These are phyloP conservation scores for Raffaelea ambrosiae DNA, from an alignment of 2,329 filamentous ascomycete species.

Conservation along the genomic window DNA sequence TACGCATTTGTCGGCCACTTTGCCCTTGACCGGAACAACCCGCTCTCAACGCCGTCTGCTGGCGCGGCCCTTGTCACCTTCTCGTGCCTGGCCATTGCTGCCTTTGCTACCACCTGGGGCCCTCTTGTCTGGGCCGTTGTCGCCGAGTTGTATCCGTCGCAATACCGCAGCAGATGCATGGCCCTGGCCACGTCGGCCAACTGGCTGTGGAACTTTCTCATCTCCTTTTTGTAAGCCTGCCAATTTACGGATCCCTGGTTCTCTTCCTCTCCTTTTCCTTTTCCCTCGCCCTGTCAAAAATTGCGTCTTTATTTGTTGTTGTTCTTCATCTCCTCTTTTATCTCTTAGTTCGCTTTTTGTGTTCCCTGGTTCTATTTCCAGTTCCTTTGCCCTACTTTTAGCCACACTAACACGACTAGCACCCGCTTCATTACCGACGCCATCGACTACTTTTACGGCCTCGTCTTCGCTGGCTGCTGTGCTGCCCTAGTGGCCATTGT, in stretches of 20 bases:
- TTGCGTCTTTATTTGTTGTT: too few relatives aligned
- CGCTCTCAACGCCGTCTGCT: constrained; percentile 41
- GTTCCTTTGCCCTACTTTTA: too few relatives aligned
- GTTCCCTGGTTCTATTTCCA: too few relatives aligned
- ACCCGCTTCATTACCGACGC: constrained; percentile 33
- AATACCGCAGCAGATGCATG: constrained; percentile 53
- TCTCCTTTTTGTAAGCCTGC: neutral
- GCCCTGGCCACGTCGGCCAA: constrained; percentile 64
- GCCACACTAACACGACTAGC: neutral
- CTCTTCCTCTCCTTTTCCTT: too few relatives aligned
- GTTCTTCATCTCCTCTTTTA: too few relatives aligned
- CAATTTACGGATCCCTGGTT: too few relatives aligned
- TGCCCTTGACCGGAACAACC: constrained; percentile 42
- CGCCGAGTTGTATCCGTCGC: constrained; percentile 55
- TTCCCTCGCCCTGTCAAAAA: too few relatives aligned
- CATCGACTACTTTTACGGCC: constrained; percentile 62
- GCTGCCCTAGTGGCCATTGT: constrained; percentile 54
- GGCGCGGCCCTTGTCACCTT: constrained; percentile 46
- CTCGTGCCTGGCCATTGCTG: constrained; percentile 62
- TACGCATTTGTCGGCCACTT: constrained; percentile 45
- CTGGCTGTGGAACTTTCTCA: constrained; percentile 20
- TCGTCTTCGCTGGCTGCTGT: constrained; percentile 64
- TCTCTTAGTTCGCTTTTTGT: too few relatives aligned
- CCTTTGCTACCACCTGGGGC: constrained; percentile 65
- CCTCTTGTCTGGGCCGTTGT: constrained; percentile 43